Evolutionary conservation across 2,329 filamentous ascomycete species (phyloP), one percentile per base, ranked within the genome.

Genomic region (Apiospora hydei): DNA sequence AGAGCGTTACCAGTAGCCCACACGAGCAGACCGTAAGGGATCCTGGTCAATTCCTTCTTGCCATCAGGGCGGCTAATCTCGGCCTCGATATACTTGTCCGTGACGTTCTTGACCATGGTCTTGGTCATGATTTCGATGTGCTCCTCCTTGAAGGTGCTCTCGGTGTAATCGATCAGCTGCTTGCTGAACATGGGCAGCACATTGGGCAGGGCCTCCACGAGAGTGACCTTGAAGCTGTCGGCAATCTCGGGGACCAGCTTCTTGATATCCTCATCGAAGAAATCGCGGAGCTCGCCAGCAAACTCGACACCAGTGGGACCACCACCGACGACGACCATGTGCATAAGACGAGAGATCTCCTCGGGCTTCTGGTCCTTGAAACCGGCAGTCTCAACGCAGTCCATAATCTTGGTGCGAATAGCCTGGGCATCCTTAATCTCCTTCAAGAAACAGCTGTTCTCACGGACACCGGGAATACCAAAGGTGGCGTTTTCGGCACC

Each of bases 351-450:
- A 86, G 97, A 92, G 81, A 97, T 87, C 85, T 99, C 97, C 76
- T 96, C 94, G 21, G 89, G 86, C 49, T 90, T 88, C 86, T 99
- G 96, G 81, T 95, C 96, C 90, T 98, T 98, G 92, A 99, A 98
- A 74, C 94, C 96, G 70, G 96, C 96, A 47, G 96, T 98, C 87
- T 99, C 96, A 78, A 98, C 95, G 83, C 96, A 99, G 86, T 99
- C 96, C 96, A 99, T 99, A 84, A 99, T 98, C 85, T 94, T 95
- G 88, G 96, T 98, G 81, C 96, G 94, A 82, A 99, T 99, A 80
- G 91, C 90, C 85, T 99, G 96, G 72, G 96, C 96, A 83, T 99
- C 97, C 76, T 89, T 91, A 81, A 99, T 98, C 86, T 99, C 97
- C 89, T 99, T 99, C 82, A 99, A 86, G 90, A 99, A 99, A 87